These are phyloP conservation scores for Sordariomycetes sp. DNA, from an alignment of 2,329 filamentous ascomycete genomes.

Conservation along the genomic window DNA sequence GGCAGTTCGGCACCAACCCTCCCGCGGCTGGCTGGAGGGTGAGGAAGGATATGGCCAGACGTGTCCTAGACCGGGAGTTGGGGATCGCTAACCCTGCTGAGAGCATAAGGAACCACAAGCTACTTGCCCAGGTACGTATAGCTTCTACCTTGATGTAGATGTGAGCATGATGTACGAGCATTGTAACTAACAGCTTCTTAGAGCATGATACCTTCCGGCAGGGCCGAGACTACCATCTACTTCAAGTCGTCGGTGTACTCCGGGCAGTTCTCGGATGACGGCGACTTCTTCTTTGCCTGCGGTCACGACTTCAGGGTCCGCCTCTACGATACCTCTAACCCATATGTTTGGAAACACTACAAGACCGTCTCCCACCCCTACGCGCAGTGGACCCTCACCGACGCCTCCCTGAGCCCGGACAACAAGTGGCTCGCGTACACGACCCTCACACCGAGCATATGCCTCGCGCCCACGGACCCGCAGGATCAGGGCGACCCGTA, in stretches of 20 bases:
- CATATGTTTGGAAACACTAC: conserved; percentile 91
- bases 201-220: conserved; percentile 63
- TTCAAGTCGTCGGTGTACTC: conserved; percentile 82
- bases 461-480: conserved; percentile 76
- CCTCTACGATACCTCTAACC: conserved; percentile 96
- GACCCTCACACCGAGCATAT: conserved; percentile 74
- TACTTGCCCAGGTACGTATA: conserved; percentile 52
- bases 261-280: conserved; percentile 92
- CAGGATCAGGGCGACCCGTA: conserved; percentile 69
- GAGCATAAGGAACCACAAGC: conserved; percentile 43
- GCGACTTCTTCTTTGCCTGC: conserved; percentile 91
- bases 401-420: conserved; percentile 81
- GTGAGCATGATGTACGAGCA: neutral
- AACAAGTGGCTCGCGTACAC: conserved; percentile 88
- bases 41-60: conserved; percentile 48
- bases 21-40: neutral
- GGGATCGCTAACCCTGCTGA: conserved; percentile 46
- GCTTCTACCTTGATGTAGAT: neutral
- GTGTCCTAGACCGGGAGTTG: conserved; percentile 71
- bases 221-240: conserved; percentile 77
- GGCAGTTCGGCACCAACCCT: conserved; percentile 58
- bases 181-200: conserved; percentile 17
- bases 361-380: conserved; percentile 77
- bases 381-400: conserved; percentile 92
- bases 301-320: conserved; percentile 88